Evolutionary conservation across 1,284 basidiomycete species (phyloP).

Genomic region (Moniliella sp.): DNA sequence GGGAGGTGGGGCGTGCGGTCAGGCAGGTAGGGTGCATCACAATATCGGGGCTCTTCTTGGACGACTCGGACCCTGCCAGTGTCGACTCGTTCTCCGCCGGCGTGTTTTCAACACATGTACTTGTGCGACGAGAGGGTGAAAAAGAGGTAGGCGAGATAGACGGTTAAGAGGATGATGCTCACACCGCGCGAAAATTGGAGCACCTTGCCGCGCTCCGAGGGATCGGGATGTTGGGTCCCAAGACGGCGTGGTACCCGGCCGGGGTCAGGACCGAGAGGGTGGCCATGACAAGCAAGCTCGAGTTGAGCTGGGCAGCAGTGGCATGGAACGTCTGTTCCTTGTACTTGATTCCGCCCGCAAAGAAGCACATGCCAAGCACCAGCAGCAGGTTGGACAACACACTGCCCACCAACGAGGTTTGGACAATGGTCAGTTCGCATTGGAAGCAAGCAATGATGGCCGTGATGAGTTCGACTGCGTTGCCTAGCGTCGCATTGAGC

Average conservation of each 20-base stretch:
- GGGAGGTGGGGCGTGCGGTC: too few relatives aligned
- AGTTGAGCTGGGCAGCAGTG: constrained; percentile 15
- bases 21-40: too few relatives aligned
- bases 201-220: constrained; percentile 14
- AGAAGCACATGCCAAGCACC: constrained; percentile 19
- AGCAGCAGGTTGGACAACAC: constrained; percentile 21
- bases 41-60: too few relatives aligned
- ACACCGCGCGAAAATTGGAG: constrained; percentile 18
- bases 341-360: constrained; percentile 17
- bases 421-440: constrained; percentile 21
- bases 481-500: constrained; percentile 21
- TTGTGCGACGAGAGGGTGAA: constrained; percentile 16
- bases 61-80: too few relatives aligned
- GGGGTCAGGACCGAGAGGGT: constrained; percentile 23
- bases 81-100: too few relatives aligned
- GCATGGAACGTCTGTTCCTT: constrained; percentile 14
- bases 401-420: constrained; percentile 19
- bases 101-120: constrained; percentile 12
- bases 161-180: constrained; percentile 15
- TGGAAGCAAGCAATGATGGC: constrained; percentile 24
- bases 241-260: constrained; percentile 18
- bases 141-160: constrained; percentile 20
- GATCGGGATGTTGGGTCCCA: constrained; percentile 6
- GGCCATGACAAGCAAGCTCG: constrained; percentile 18
- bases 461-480: constrained; percentile 24